A percentile compares a stretch with the other conserved stretches of the same genome.
Conservation (phyloP, 352 stramenopile genomes). For the Thalassiosira mediterranea region DNA sequence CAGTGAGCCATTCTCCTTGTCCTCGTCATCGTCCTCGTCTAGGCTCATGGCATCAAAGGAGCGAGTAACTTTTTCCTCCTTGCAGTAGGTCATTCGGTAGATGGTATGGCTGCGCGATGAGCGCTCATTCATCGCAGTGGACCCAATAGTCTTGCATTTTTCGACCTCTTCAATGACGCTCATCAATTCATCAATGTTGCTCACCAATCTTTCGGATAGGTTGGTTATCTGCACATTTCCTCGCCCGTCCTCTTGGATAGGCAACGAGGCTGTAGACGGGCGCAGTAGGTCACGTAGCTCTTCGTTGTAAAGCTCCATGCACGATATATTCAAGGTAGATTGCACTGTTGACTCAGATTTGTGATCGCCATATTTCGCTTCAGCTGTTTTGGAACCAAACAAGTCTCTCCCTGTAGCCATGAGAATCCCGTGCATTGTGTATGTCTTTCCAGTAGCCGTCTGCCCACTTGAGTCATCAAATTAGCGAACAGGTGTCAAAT, state of each 20-base stretch:
- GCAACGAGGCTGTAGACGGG: conserved; percentile 9
- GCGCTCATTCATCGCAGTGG: conserved; percentile 73
- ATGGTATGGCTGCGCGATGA: conserved; percentile 77
- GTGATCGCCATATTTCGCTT: neutral
- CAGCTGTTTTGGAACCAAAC: conserved; percentile 17
- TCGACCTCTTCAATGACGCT: conserved; percentile 41
- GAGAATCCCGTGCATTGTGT: conserved; percentile 54
- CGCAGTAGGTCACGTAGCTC: conserved; percentile 52
- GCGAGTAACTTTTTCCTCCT: conserved; percentile 13
- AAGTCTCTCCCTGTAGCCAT: conserved; percentile 39
- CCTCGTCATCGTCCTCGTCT: conserved; percentile 18
- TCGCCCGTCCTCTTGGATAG: conserved; percentile 44
- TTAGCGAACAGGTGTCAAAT: too few species aligned
- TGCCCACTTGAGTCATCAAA: too few species aligned
- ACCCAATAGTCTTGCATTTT: conserved; percentile 41
- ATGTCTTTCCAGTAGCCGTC: conserved; percentile 72
- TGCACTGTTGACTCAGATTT: neutral
- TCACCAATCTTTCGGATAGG: conserved; percentile 30
- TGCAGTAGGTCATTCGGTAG: conserved; percentile 64
- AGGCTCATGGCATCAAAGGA: conserved; percentile 2
- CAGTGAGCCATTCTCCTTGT: conserved; percentile 47
- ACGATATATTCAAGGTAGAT: conserved; percentile 37
- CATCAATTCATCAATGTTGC: conserved; percentile 40
- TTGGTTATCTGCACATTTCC: conserved; percentile 37
- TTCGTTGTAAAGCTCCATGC: conserved; percentile 65